Base-by-base conservation (phyloP, 2,329 filamentous ascomycete genomes). In the Fusarium falciforme region DNA sequence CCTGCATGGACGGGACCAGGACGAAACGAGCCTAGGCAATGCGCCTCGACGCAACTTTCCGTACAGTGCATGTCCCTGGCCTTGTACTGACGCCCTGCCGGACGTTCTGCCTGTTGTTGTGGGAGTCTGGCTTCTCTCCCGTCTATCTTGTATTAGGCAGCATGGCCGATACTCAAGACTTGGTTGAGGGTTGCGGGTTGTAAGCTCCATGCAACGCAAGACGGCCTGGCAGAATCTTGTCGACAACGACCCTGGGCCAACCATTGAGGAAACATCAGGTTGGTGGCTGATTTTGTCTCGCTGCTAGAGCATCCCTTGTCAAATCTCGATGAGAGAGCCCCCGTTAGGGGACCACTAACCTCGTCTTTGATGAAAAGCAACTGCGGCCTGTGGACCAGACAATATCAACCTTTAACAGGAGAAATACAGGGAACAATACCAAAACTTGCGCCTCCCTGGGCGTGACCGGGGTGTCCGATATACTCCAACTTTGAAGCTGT, bases 31-130 rank as follows among this genome's bases (percentile, higher is more conserved):
- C 31, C 54, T 66, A 69, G 61, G 67, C 36, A 14, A n/a, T 55
- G 61, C 60, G 60, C 60, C 57, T 67, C 49, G 69, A 59, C 67
- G 70, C 70, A 66, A 71, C 55, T 22, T 61, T 65, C 52, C 72
- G 40, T 74, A 73, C 71, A 74, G 71, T 73, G 71, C 57, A 42
- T 67, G 38, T 58, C 35, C 54, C 49, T 17, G 47, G 63, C 44
- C 42, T 38, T 60, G 49, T 71, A 68, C 67, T 38, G 35, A 52
- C 47, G 16, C 47, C 25, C 25, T 29, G 47, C 16, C 42, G 47
- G 47, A 42, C 31, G 8, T 58, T 58, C 42, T 61, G 71, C 55
- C 57, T 52, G 42, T 33, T 62, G 55, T 36, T 73, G 35, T 36
- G 22, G 67, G 64, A 65, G 58, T 60, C 47, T 58, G 55, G 61